Base-by-base conservation (phyloP, 331 rosid species). In the Arachis monticola region DNA sequence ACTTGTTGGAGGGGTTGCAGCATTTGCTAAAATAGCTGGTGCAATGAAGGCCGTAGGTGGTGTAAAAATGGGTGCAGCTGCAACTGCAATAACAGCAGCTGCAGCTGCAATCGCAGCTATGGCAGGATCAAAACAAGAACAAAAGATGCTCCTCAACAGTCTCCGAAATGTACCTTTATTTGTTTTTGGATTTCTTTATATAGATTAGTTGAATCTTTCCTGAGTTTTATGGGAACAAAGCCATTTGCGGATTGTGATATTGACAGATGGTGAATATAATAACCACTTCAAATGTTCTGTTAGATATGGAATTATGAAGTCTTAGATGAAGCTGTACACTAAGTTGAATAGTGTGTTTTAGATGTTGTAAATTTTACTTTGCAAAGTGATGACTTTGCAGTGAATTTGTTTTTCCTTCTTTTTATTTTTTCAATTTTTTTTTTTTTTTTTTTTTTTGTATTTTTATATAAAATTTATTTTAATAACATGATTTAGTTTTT, bases 21-120 rank as follows among this genome's bases (percentile, higher is more conserved):
- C 22, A 17, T 17, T 17, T 17, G 22, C 22, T 17, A 17, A 17
- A 17, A 17, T 17, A 17, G 22, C 22, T 17, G 22, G 22, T 51
- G 96, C 31, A 5, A 77, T 87, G 93, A 93, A 93, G 79, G 97
- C 98, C 38, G 98, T 96, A 10, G 97, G 96, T 70, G 88, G 93
- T 14, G 93, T 27, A 31, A 93, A 93, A 88, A 7, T 91, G 4
- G 98, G 97, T 42, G 89, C 82, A 0, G 97, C 97, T 6, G 90
- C 97, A 0, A 89, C 89, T 32, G 96, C 93, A 41, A 81, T 17
- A 17, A 17, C 40, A 35, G 40, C 87, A 89, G 86, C 97, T 0
- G 98, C 96, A 1, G 98, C 96, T 9, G 98, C 98, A 69, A 83
- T 88, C 56, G 96, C 96, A 8, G 91, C 93, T 44, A 0, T 89